Percentiles rank a stretch among this genome's conserved stretches.
Conservation (phyloP, 352 stramenopile genomes). For the Globisporangium rhizosaccharum region DNA sequence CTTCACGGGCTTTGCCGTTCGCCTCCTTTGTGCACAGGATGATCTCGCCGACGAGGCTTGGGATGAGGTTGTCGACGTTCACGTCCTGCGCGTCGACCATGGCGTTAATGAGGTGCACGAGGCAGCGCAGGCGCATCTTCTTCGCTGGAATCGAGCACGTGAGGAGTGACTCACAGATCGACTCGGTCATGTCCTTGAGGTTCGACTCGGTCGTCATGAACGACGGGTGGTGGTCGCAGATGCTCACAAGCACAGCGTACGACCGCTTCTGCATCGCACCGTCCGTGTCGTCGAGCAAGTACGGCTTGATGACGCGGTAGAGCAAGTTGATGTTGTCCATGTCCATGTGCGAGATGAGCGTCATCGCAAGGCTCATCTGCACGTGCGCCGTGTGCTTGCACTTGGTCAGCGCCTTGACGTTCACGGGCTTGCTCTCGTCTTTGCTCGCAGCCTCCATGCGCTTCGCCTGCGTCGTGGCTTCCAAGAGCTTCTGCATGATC, state of each 20-base stretch:
- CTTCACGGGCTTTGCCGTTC: slow-evolving; percentile 91
- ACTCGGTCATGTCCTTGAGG: slow-evolving; percentile 89
- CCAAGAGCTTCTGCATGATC: slow-evolving; percentile 86
- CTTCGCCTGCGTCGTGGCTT: slow-evolving; percentile 79
- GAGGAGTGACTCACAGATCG: slow-evolving; percentile 92
- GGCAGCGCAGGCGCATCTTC: slow-evolving; percentile 93
- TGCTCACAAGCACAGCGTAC: slow-evolving; percentile 81
- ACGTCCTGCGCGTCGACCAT: slow-evolving; percentile 76
- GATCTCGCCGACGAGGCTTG: slow-evolving; percentile 92
- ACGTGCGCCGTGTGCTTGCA: slow-evolving; percentile 62
- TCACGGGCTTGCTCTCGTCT: slow-evolving; percentile 18
- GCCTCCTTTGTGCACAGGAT: slow-evolving; percentile 96
- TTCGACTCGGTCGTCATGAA: slow-evolving; percentile 77
- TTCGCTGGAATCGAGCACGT: slow-evolving; percentile 94
- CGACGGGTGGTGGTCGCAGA: slow-evolving; percentile 78
- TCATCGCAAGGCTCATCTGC: slow-evolving; percentile 76
- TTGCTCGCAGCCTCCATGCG: slow-evolving; percentile 39
- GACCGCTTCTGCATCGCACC: slow-evolving; percentile 86
- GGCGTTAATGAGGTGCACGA: slow-evolving; percentile 73
- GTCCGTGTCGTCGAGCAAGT: slow-evolving; percentile 82
- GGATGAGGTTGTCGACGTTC: slow-evolving; percentile 78
- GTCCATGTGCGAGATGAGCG: slow-evolving; percentile 76
- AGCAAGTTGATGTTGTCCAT: slow-evolving; percentile 67
- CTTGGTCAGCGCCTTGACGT: slow-evolving; percentile 40
- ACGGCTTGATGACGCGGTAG: slow-evolving; percentile 87